phyloP scores from a whole-genome alignment of 2,329 filamentous ascomycete species.

The Dactylellina leptospora region DNA sequence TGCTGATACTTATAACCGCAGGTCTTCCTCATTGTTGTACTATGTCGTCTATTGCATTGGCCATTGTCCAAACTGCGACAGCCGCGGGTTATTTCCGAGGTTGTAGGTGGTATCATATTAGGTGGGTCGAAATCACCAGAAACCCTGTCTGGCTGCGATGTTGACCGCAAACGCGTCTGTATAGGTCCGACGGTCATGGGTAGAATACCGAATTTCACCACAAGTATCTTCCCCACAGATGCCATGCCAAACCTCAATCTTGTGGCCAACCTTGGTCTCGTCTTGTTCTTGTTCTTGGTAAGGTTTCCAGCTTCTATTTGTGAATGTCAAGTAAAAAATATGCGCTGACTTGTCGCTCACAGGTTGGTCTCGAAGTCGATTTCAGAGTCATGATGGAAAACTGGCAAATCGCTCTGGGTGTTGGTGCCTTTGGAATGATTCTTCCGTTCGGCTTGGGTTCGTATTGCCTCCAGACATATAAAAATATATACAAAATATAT shows the following conservation, averaged over 20 bases:
- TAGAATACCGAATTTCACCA: conserved; percentile 79
- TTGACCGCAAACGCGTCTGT: not conserved
- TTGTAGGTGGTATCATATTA: conserved; percentile 83
- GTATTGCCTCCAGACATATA: conserved; percentile 23
- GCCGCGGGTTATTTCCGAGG: conserved; percentile 83
- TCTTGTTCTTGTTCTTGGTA: conserved; percentile 83
- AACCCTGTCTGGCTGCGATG: too few relatives aligned
- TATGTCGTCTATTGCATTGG: conserved; percentile 78
- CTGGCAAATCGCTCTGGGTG: conserved; percentile 80
- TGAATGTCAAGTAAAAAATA: not conserved
- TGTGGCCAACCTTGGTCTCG: conserved; percentile 82
- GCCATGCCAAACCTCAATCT: conserved; percentile 80
- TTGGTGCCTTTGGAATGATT: conserved; percentile 80
- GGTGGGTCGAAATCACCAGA: too few relatives aligned
- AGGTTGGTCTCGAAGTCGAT: conserved; percentile 82
- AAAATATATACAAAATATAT: not conserved
- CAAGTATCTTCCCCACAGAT: conserved; percentile 76
- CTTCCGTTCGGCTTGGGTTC: conserved; percentile 83
- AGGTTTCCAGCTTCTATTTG: not conserved
- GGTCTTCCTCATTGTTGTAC: conserved; percentile 76
- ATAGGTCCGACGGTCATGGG: conserved; percentile 82
- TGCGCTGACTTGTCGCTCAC: not conserved
- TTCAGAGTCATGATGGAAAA: conserved; percentile 78
- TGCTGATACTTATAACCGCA: conserved; percentile 58
- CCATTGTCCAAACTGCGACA: conserved; percentile 80